Evolutionary conservation across 2,329 filamentous ascomycete genomes (phyloP), one percentile per base, ranked within the genome.

Genomic region (Fusarium pseudonygamai): DNA sequence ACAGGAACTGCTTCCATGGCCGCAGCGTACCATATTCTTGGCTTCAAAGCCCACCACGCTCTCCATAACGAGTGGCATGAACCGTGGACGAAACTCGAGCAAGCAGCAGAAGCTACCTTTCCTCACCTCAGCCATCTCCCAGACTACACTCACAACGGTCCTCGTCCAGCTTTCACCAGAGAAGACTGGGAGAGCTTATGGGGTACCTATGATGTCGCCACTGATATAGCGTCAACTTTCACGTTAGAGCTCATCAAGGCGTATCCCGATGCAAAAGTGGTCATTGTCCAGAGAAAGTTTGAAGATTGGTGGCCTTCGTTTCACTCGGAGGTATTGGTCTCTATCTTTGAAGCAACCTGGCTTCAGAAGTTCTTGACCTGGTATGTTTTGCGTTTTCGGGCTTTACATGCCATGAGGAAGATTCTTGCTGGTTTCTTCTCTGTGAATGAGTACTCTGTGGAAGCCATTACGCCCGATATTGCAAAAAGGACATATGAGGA

Each of bases 71-170:
- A 71, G 2, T 61, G 52, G 14, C 13, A 26, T 0, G 53, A 53
- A 13, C 68, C 68, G 0, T 71, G 68, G 68, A 2, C 0, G 0
- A 24, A 39, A 3, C 22, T 71, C 5, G 68, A 71, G 24, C 16
- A 71, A 22, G 68, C 68, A 9, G 68, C 67, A 0, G 68, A 71
- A 26, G 67, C 61, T 4, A 67, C 67, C 7, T 71, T 39, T 43
- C 68, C 68, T 22, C 68, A 58, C 18, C 62, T 71, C 10, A 18
- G 15, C 1, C 8, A 53, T 2, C 36, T 71, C 3, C 42, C 68
- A 4, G 56, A 32, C 1, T 71, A 71, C 20, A 49, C 56, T 1
- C 40, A 62, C 22, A 46, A 49, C 2, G 7, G 15, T 7, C 22
- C 34, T 8, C 60, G 68, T 1, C 60, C 68, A 2, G 24, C 49